A percentile compares a stretch with the other conserved stretches of the same genome.
Evolutionary conservation across 1,139 yeast species (phyloP).

Genomic region (Pichia sp.): DNA sequence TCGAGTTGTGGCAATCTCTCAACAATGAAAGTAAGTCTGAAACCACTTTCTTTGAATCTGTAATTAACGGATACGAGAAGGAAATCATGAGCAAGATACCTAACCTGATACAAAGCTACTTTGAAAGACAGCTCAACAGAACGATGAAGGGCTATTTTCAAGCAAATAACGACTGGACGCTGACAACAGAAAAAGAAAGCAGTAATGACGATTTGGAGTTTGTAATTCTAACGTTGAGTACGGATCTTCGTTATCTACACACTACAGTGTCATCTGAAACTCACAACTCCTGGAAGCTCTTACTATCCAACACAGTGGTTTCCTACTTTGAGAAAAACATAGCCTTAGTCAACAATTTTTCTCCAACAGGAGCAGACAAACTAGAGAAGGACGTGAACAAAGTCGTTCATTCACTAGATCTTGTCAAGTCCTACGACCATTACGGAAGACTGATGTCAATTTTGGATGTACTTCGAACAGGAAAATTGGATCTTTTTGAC

Average conservation of each 20-base stretch:
- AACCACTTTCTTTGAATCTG: constrained; percentile 51
- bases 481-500: background rate
- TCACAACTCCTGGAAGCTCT: constrained; percentile 30
- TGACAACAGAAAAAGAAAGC: constrained; percentile 2
- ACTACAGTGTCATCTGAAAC: constrained; percentile 32
- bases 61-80: constrained; percentile 43
- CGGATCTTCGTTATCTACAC: constrained; percentile 36
- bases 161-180: constrained; percentile 27
- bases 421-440: constrained; percentile 26
- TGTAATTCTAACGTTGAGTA: constrained; percentile 36
- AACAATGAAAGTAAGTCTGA: constrained; percentile 18
- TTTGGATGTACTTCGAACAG: constrained; percentile 14
- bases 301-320: constrained; percentile 45
- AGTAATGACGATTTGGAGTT: constrained; percentile 32
- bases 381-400: constrained; percentile 49
- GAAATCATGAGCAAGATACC: constrained; percentile 37
- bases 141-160: constrained; percentile 52
- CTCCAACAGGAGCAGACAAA: constrained; percentile 51
- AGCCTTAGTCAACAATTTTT: constrained; percentile 48
- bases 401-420: constrained; percentile 39
- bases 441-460: constrained; percentile 21
- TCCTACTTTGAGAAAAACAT: constrained; percentile 31
- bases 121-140: constrained; percentile 47
- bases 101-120: constrained; percentile 40
- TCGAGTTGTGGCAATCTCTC: constrained; percentile 51